Evolutionary conservation across 1,284 basidiomycete species (phyloP), one percentile per base, ranked within the genome.

Genomic region (Tetrapyrgos nigripes): DNA sequence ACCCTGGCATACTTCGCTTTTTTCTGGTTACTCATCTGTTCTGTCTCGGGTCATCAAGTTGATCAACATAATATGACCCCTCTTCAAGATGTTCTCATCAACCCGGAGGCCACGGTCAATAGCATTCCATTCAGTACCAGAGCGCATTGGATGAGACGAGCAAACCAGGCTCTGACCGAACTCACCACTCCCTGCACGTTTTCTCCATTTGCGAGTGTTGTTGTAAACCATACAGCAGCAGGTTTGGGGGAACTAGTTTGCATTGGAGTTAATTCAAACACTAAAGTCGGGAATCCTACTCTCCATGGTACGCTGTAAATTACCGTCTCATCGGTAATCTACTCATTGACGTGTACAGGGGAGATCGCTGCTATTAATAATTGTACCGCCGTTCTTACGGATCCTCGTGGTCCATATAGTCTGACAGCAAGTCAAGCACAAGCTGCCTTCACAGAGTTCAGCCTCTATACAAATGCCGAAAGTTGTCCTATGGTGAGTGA

Each of bases 161-260:
- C 60, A 83, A 93, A 10, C 86, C 88, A 45, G 88, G 89, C 37
- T 80, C 86, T 61, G 85, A 86, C 64, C 65, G 44, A 50, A 37
- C 54, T 47, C 3, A 54, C 51, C 14, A 37, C 55, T 13, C 62
- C 65, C 4, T 65, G 65, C 52, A 55, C 65, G 2, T 59, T 66
- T 21, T 27, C 58, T 3, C 64, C 65, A 8, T 66, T 65, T 27
- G 59, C 40, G 3, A 63, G 54, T 26, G 62, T 60, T 17, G 65
- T 67, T 14, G 65, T 67, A 17, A 65, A 67, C 29, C 65, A 65
- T 47, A 64, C 64, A 1, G 57, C 35, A 11, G 40, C 50, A 1
- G 58, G 60, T 11, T 45, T 59, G 21, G 64, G 63, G 10, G 54
- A 60, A 17, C 51, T 67, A 1, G 59, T 67, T 10, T 67, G 66